Evolutionary conservation across 305 asterid genomes (phyloP).

Genomic region (Plantago coronopus): DNA sequence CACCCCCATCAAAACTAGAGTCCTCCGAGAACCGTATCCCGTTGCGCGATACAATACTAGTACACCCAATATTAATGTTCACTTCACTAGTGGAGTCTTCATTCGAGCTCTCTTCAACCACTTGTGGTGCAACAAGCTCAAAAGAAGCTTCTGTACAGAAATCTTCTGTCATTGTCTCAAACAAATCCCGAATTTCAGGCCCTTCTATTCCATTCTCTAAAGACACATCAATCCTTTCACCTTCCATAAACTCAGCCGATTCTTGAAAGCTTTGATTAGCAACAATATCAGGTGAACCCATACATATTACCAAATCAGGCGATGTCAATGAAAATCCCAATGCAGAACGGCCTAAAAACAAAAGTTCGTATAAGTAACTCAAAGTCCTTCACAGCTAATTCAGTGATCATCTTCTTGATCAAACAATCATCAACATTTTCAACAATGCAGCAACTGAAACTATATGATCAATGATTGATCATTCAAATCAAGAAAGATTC

Average conservation of each 20-base stretch:
- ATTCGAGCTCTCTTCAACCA: constrained; percentile 27
- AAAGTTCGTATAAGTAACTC: constrained; percentile 14
- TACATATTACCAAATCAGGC: constrained; percentile 68
- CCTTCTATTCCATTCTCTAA: constrained; percentile 82
- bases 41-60: constrained; percentile 25
- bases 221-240: constrained; percentile 56
- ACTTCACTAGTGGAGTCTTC: constrained; percentile 25
- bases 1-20: constrained; percentile 49
- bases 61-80: constrained; percentile 61
- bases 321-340: constrained; percentile 70
- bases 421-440: constrained; percentile 14
- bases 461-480: too few relatives aligned
- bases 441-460: too few relatives aligned
- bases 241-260: constrained; percentile 44
- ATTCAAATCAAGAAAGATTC: constrained; percentile 2
- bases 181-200: constrained; percentile 39
- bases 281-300: constrained; percentile 64
- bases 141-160: constrained; percentile 50
- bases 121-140: constrained; percentile 61
- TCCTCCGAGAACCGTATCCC: constrained; percentile 50
- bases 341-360: constrained; percentile 44
- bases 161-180: constrained; percentile 34
- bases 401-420: constrained; percentile 15
- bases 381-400: constrained; percentile 8
- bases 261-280: constrained; percentile 48